Conservation (phyloP, 164 flowering plant species). For the Berberis vulgaris region DNA sequence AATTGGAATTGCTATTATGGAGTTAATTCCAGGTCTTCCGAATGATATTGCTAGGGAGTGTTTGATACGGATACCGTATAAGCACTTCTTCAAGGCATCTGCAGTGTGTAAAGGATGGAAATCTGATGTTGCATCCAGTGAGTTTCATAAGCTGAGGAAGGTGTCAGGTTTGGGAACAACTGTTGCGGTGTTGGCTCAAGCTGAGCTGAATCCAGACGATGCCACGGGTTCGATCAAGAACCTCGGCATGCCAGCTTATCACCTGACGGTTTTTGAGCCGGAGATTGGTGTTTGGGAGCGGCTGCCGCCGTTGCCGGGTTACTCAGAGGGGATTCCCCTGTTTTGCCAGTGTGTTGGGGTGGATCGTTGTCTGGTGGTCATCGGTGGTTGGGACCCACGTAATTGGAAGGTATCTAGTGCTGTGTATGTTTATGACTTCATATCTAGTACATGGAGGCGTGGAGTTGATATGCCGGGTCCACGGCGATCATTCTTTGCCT, state of each 20-base stretch:
- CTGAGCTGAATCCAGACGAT: slow-evolving; percentile 7
- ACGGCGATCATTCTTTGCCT: slow-evolving; percentile 58
- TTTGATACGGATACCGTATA: slow-evolving; percentile 44
- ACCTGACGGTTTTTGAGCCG: slow-evolving; percentile 46
- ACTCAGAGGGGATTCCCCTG: slow-evolving; percentile 56
- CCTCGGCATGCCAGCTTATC: slow-evolving; percentile 25
- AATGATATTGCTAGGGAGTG: slow-evolving; percentile 60
- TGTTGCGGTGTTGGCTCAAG: slow-evolving; percentile 40
- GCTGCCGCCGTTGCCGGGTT: slow-evolving; percentile 35
- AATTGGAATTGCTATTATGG: slow-evolving; percentile 6
- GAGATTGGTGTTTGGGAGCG: slow-evolving; percentile 37
- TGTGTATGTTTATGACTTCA: slow-evolving; percentile 58
- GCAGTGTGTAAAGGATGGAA: slow-evolving; percentile 55
- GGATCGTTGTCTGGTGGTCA: slow-evolving; percentile 50
- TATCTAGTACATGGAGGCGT: slow-evolving; percentile 34
- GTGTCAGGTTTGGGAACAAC: slow-evolving; percentile 33
- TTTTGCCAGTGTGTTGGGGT: slow-evolving; percentile 52
- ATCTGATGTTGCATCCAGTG: slow-evolving; percentile 26
- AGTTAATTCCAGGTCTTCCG: slow-evolving; percentile 54
- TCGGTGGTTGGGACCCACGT: slow-evolving; percentile 81
- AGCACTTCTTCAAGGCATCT: slow-evolving; percentile 33
- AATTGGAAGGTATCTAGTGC: slow-evolving; percentile 48
- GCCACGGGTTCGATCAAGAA: slow-evolving; percentile 14
- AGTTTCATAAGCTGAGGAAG: slow-evolving; percentile 38
- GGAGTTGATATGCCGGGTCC: slow-evolving; percentile 49